phyloP scores from a whole-genome alignment of 2,329 filamentous ascomycete species.

The Sporothrix variecibatus region DNA sequence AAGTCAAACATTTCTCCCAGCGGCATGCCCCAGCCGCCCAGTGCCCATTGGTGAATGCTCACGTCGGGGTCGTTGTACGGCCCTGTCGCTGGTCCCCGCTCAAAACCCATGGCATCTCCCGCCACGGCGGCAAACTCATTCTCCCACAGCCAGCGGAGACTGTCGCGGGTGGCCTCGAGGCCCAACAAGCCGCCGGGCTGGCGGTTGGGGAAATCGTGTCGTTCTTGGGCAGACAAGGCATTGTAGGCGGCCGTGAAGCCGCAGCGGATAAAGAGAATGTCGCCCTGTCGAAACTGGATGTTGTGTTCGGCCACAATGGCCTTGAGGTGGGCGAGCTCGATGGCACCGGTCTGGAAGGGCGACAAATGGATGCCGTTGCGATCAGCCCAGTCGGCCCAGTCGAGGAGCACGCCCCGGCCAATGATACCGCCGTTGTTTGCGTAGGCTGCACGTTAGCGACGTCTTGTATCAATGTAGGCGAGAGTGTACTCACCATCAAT shows the following conservation, averaged over 20 bases:
- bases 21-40: not conserved
- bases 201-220: not conserved
- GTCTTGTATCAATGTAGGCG: not conserved
- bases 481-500: not conserved
- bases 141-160: not conserved
- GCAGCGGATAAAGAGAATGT: not conserved
- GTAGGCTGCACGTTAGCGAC: not conserved
- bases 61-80: not conserved
- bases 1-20: not conserved
- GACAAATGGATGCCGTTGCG: not conserved
- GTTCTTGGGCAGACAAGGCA: not conserved
- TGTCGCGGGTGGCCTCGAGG: not conserved
- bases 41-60: not conserved
- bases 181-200: not conserved
- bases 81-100: not conserved
- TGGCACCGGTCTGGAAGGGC: not conserved
- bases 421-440: slow-evolving; percentile 7
- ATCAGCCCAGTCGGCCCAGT: not conserved
- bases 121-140: not conserved
- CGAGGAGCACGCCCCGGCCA: not conserved
- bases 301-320: not conserved
- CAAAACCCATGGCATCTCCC: not conserved
- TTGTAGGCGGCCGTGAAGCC: not conserved
- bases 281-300: slow-evolving; percentile 4
- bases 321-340: not conserved